These are phyloP conservation scores for Dioscorea cayenensis DNA, from an alignment of 116 monocot species.

Conservation along the genomic window DNA sequence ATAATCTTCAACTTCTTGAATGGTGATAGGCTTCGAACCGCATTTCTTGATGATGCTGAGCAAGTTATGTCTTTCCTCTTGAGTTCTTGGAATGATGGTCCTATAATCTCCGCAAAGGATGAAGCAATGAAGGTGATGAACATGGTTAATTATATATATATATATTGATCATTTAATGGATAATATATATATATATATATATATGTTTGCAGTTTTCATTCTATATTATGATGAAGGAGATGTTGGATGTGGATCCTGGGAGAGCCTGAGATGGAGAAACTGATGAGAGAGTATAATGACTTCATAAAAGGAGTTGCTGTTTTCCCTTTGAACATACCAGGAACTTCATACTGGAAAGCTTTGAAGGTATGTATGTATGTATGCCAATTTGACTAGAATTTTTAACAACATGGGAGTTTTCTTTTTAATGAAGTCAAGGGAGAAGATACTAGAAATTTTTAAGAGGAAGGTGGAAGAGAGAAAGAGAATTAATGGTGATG, in stretches of 20 bases:
- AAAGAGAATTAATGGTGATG: not conserved
- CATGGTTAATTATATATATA: not conserved
- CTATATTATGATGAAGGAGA: slow-evolving; percentile 4
- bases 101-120: slow-evolving; percentile 2
- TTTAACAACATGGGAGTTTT: not conserved
- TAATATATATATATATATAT: not conserved
- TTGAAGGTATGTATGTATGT: not conserved
- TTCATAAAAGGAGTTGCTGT: not conserved
- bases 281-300: not conserved
- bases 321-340: not conserved
- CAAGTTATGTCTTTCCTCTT: not conserved
- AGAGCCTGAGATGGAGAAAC: not conserved
- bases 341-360: not conserved
- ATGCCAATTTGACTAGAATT: not conserved
- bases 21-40: not conserved
- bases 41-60: not conserved
- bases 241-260: not conserved
- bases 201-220: slow-evolving; percentile 8
- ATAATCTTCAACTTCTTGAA: slow-evolving; percentile 4
- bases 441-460: not conserved
- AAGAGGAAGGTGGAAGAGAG: not conserved
- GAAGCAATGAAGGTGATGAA: slow-evolving; percentile 8
- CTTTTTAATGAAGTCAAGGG: slow-evolving; percentile 1
- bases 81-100: slow-evolving; percentile 7
- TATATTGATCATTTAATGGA: not conserved